phyloP scores from a whole-genome alignment of 768 basidiomycete genomes.

The Rhodotorula babjevae region DNA sequence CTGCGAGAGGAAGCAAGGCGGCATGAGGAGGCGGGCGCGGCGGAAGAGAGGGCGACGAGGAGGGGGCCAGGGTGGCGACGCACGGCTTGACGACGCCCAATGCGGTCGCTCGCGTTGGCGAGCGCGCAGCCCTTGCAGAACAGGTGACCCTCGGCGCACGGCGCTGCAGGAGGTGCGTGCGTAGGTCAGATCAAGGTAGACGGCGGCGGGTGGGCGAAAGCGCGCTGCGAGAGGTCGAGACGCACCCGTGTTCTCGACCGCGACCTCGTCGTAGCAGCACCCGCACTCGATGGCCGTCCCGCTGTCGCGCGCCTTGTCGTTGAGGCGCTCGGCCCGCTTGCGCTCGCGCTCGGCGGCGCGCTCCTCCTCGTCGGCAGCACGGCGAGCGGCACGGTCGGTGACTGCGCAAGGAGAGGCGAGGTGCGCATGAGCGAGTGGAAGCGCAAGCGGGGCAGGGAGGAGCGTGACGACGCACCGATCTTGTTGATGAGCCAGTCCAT shows the following conservation, averaged over 20 bases:
- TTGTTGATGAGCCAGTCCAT: conserved; percentile 14
- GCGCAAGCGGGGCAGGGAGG: neutral
- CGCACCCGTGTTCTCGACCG: conserved; percentile 24
- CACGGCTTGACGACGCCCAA: conserved; percentile 35
- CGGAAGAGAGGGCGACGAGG: too few species aligned
- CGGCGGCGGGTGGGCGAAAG: too few species aligned
- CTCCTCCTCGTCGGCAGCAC: neutral
- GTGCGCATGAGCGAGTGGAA: neutral
- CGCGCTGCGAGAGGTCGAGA: neutral
- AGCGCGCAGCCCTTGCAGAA: conserved; percentile 39
- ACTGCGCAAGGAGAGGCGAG: neutral
- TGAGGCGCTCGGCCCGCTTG: neutral
- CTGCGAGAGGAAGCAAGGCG: neutral
- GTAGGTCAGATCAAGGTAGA: too few species aligned
- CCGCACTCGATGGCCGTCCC: conserved; percentile 37
- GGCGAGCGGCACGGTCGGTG: neutral
- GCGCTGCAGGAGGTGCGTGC: neutral
- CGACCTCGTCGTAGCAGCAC: conserved; percentile 40
- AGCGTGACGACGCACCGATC: neutral
- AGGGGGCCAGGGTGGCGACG: neutral
- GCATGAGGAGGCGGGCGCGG: neutral
- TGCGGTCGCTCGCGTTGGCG: conserved; percentile 20
- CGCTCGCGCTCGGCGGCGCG: neutral
- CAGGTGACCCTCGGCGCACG: conserved; percentile 33
- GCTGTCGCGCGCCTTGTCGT: neutral